A percentile compares a stretch with the other conserved stretches of the same genome.
These are phyloP conservation scores for Scenedesmus sp. DNA, from an alignment of 163 green algal species.

Conservation along the genomic window DNA sequence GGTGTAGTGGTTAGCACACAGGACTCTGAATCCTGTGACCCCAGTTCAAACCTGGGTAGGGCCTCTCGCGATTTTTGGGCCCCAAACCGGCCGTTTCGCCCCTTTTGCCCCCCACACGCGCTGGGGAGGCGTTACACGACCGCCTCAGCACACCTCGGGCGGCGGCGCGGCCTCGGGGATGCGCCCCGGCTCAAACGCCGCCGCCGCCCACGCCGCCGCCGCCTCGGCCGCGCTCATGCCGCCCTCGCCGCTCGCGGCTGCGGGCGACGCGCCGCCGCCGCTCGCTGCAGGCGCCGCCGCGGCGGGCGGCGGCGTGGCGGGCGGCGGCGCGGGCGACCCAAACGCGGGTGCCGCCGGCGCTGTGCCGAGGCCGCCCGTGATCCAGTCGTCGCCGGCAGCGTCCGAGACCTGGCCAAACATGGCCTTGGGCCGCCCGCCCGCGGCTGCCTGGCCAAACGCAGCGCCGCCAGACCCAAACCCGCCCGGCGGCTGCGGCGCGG, in stretches of 20 bases:
- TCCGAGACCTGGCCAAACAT: slow-evolving; percentile 10
- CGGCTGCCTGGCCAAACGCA: slow-evolving; percentile 33
- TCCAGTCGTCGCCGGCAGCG: slow-evolving; percentile 3
- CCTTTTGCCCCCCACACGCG: no score
- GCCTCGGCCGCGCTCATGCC: slow-evolving; percentile 27
- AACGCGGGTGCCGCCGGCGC: slow-evolving; percentile 7
- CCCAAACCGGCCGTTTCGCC: no score
- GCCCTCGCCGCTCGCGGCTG: background rate
- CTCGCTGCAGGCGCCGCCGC: background rate
- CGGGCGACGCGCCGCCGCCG: no score
- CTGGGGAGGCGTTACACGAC: no score
- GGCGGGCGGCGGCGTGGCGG: background rate
- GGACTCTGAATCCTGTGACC: slow-evolving; percentile 21
- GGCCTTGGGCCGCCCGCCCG: slow-evolving; percentile 1
- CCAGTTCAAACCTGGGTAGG: slow-evolving; percentile 36
- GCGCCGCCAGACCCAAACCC: background rate
- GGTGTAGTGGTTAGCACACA: slow-evolving; percentile 26
- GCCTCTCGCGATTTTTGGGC: slow-evolving; percentile 4
- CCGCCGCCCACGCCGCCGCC: slow-evolving; percentile 20
- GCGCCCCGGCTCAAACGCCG: slow-evolving; percentile 11
- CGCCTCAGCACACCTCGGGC: slow-evolving; percentile 27
- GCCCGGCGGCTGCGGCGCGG: slow-evolving; percentile 17
- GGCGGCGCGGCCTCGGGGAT: slow-evolving; percentile 23
- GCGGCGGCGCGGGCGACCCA: background rate
- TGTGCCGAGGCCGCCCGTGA: slow-evolving; percentile 11